Percentiles rank a stretch among this genome's conserved stretches.
phyloP scores from a whole-genome alignment of 768 basidiomycete species.

The Lepiota brunneoincarnata region DNA sequence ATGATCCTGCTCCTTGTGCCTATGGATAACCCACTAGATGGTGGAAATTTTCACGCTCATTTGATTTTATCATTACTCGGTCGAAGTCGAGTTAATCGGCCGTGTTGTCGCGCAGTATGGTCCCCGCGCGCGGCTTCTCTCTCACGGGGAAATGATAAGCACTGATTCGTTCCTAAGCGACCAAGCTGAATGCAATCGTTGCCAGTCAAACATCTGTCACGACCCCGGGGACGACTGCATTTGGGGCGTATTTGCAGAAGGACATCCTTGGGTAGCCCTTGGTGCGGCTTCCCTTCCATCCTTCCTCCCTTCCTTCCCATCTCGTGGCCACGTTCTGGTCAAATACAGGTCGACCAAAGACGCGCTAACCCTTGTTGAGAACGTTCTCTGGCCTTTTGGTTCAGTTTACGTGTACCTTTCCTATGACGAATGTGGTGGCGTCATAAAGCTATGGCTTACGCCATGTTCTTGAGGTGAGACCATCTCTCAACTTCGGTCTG shows the following conservation, averaged over 20 bases:
- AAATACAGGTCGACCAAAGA: slow-evolving; percentile 78
- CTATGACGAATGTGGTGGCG: slow-evolving; percentile 95
- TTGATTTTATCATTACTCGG: slow-evolving; percentile 95
- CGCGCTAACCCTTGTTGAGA: slow-evolving; percentile 75
- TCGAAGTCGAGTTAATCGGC: slow-evolving; percentile 88
- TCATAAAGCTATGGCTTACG: slow-evolving; percentile 98
- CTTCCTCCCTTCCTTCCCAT: not conserved
- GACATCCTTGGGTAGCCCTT: slow-evolving; percentile 91
- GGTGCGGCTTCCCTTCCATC: slow-evolving; percentile 40
- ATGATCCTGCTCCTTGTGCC: no score
- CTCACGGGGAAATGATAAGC: not conserved
- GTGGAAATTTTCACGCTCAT: slow-evolving; percentile 66
- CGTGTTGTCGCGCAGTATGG: slow-evolving; percentile 85
- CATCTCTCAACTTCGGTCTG: not conserved
- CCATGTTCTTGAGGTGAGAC: slow-evolving; percentile 92
- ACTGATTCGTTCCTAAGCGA: slow-evolving; percentile 48
- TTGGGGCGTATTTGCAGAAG: slow-evolving; percentile 80
- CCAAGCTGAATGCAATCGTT: slow-evolving; percentile 89
- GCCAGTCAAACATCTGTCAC: slow-evolving; percentile 97
- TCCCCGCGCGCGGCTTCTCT: slow-evolving; percentile 62
- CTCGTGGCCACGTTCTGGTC: slow-evolving; percentile 62
- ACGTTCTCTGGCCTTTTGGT: slow-evolving; percentile 72
- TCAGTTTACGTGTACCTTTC: slow-evolving; percentile 89
- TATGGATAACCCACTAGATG: no score
- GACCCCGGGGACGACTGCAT: slow-evolving; percentile 86